phyloP scores from a whole-genome alignment of 371 early-diverging fungal species.

The Circinella umbellata region DNA sequence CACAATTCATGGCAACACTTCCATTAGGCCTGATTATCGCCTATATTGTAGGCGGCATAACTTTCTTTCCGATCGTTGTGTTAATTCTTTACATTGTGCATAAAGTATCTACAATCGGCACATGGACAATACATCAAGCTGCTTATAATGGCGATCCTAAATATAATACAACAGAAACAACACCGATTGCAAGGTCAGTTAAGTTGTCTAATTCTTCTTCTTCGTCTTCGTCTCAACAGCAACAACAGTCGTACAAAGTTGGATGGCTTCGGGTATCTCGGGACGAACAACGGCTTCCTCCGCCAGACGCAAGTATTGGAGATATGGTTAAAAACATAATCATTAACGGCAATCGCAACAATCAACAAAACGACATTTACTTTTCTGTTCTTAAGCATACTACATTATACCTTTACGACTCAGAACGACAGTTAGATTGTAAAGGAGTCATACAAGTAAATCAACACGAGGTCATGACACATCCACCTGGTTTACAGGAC shows the following conservation, averaged over 20 bases:
- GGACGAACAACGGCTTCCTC: constrained; percentile 33
- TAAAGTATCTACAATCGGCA: not conserved
- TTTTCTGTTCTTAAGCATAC: constrained; percentile 83
- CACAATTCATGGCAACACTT: not conserved
- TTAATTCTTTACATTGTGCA: constrained; percentile 12
- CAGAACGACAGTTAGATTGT: constrained; percentile 82
- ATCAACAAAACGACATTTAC: constrained; percentile 34
- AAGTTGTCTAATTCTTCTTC: not conserved
- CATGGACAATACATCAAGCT: not conserved
- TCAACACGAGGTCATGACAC: constrained; percentile 68
- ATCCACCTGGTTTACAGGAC: constrained; percentile 63
- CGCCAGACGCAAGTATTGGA: constrained; percentile 36
- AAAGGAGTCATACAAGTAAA: constrained; percentile 74
- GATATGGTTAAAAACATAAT: constrained; percentile 48
- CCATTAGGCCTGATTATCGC: constrained; percentile 23
- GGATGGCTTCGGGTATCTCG: constrained; percentile 57
- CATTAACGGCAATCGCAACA: constrained; percentile 24
- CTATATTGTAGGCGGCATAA: constrained; percentile 52
- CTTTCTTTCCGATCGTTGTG: constrained; percentile 45
- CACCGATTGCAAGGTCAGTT: not conserved
- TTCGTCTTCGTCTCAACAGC: not conserved
- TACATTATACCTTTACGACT: constrained; percentile 83
- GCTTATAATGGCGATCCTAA: not conserved
- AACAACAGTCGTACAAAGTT: constrained; percentile 40
- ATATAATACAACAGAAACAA: not conserved